phyloP scores from a whole-genome alignment of 805 yeast genomes.

The Myxozyma geophila region DNA sequence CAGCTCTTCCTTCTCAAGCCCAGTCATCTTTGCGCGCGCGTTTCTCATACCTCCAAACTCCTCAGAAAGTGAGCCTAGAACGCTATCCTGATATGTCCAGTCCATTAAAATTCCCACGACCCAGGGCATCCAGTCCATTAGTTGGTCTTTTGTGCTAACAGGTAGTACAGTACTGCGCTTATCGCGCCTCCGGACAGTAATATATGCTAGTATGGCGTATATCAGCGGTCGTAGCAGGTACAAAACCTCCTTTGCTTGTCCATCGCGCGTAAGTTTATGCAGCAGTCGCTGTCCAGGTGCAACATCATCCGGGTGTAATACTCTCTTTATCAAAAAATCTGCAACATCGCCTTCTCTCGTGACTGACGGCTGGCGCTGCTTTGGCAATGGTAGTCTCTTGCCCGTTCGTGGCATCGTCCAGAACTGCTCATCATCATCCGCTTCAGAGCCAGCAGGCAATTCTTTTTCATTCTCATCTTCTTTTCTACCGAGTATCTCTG shows the following conservation, averaged over 20 bases:
- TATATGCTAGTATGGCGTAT: conserved; percentile 44
- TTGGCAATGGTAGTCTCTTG: conserved; percentile 25
- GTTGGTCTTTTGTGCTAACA: neutral
- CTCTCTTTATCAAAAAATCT: conserved; percentile 39
- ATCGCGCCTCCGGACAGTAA: neutral
- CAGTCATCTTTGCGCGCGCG: conserved; percentile 40
- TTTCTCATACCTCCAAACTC: conserved; percentile 37
- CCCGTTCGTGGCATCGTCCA: conserved; percentile 40
- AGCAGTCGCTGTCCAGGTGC: conserved; percentile 43
- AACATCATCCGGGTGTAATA: conserved; percentile 45
- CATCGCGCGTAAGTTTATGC: conserved; percentile 37
- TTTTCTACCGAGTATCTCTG: conserved; percentile 40
- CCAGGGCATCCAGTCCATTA: conserved; percentile 50
- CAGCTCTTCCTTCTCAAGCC: conserved; percentile 45
- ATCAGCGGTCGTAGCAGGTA: conserved; percentile 49
- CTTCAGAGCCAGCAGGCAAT: neutral
- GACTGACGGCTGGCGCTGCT: neutral
- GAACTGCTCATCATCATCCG: conserved; percentile 1
- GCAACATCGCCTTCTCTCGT: conserved; percentile 33
- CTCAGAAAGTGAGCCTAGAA: conserved; percentile 25
- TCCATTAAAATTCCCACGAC: conserved; percentile 46
- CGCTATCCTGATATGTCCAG: conserved; percentile 41
- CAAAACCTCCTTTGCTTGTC: conserved; percentile 43
- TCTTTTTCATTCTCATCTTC: conserved; percentile 9
- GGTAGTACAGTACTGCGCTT: neutral